Percentiles rank a stretch among this genome's conserved stretches.
phyloP scores from a whole-genome alignment of 208 protist genomes.

The Acanthamoeba sp. region DNA sequence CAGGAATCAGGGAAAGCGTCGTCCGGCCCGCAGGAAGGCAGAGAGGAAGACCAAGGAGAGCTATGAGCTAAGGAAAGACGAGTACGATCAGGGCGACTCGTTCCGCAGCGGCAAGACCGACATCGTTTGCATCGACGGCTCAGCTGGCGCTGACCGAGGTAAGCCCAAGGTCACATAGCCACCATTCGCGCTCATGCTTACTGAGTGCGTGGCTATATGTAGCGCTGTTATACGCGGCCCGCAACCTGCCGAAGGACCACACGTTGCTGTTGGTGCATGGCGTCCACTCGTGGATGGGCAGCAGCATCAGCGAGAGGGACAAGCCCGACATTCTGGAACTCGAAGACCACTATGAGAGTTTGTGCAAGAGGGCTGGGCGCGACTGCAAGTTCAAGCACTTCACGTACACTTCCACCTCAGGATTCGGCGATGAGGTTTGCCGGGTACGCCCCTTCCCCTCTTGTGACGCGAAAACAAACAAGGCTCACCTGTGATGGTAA shows the following conservation, averaged over 20 bases:
- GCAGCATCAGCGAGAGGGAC: not conserved
- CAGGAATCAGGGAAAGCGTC: not conserved
- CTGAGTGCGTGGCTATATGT: not conserved
- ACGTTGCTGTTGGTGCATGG: slow-evolving; percentile 44
- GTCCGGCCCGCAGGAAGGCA: not conserved
- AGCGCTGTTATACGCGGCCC: slow-evolving; percentile 15
- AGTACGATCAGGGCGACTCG: not conserved
- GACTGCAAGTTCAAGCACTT: slow-evolving; percentile 69
- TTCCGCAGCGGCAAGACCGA: not conserved
- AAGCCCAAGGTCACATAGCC: not conserved
- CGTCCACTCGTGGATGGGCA: slow-evolving; percentile 38
- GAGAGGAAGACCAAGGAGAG: slow-evolving; percentile 32
- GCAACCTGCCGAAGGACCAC: slow-evolving; percentile 60
- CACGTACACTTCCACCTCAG: not conserved
- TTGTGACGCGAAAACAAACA: not conserved
- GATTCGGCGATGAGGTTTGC: slow-evolving; percentile 25
- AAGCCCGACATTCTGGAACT: slow-evolving; percentile 6
- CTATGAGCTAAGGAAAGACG: not conserved
- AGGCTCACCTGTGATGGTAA: not conserved
- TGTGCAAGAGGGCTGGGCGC: slow-evolving; percentile 28
- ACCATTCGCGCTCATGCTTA: not conserved
- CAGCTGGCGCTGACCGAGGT: slow-evolving; percentile 5
- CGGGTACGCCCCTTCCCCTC: not conserved
- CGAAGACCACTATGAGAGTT: slow-evolving; percentile 34
- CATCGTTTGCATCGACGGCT: slow-evolving; percentile 25